A percentile compares a stretch with the other conserved stretches of the same genome.
Conservation (phyloP, 192 early-diverging fungal species). For the Umbelopsis ramanniana region DNA sequence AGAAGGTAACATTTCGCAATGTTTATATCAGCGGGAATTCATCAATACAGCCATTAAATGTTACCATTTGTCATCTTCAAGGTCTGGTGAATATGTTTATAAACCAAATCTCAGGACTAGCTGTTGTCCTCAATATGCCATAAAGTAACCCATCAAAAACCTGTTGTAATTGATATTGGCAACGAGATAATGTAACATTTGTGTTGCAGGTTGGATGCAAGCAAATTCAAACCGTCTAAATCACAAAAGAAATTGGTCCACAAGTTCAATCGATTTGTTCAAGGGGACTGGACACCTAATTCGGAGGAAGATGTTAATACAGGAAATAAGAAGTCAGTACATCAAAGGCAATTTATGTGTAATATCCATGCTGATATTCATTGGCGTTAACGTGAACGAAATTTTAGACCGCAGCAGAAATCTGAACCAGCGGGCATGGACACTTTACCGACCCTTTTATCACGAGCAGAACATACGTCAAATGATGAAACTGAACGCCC, state of each 20-base stretch:
- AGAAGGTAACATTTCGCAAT: slow-evolving; percentile 49
- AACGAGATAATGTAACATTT: background rate
- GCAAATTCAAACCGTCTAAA: slow-evolving; percentile 59
- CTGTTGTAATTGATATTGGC: background rate
- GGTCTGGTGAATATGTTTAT: slow-evolving; percentile 74
- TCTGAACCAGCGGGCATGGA: background rate
- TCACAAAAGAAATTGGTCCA: slow-evolving; percentile 69
- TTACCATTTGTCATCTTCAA: slow-evolving; percentile 17
- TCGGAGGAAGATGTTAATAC: background rate
- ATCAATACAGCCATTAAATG: background rate
- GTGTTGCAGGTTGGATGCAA: slow-evolving; percentile 52
- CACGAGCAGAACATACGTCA: background rate
- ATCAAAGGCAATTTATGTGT: background rate
- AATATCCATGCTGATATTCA: background rate
- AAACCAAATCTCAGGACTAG: slow-evolving; percentile 67
- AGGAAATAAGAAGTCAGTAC: slow-evolving; percentile 32
- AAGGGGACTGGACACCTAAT: slow-evolving; percentile 35
- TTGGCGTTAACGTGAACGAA: background rate
- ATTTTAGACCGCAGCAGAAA: background rate
- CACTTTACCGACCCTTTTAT: background rate
- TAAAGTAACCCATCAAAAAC: slow-evolving; percentile 44
- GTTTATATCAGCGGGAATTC: background rate
- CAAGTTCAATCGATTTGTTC: slow-evolving; percentile 63
- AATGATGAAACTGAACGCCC: slow-evolving; percentile 20
- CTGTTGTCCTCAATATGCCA: slow-evolving; percentile 80